phyloP scores from a whole-genome alignment of 2,329 filamentous ascomycete genomes.

The Neonectria hederae region DNA sequence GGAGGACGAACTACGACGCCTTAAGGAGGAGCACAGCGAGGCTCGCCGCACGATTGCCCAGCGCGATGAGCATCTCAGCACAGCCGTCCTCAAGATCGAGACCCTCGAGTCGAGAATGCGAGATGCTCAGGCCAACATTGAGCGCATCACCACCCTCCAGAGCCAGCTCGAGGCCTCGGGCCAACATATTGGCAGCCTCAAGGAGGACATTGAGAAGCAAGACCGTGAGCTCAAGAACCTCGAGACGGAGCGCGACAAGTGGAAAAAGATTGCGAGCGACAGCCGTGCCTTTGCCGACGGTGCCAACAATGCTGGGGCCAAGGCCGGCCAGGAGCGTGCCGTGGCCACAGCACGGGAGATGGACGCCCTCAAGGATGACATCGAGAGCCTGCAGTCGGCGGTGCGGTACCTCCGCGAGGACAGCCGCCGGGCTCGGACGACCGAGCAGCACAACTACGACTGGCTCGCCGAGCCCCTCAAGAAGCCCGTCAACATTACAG shows the following conservation, averaged over 20 bases:
- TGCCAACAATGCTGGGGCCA: slow-evolving; percentile 60
- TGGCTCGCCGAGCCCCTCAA: slow-evolving; percentile 71
- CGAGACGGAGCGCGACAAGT: slow-evolving; percentile 73
- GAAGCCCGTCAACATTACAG: slow-evolving; percentile 54
- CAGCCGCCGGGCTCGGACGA: slow-evolving; percentile 68
- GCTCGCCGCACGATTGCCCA: slow-evolving; percentile 76
- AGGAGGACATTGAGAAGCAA: slow-evolving; percentile 72
- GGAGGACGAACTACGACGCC: slow-evolving; percentile 82
- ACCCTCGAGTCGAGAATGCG: slow-evolving; percentile 88
- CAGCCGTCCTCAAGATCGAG: slow-evolving; percentile 90
- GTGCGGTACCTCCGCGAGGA: slow-evolving; percentile 75
- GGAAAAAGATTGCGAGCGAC: slow-evolving; percentile 76
- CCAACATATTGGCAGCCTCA: slow-evolving; percentile 61
- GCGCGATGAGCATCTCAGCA: slow-evolving; percentile 85
- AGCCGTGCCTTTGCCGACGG: slow-evolving; percentile 64
- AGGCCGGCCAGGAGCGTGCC: slow-evolving; percentile 71
- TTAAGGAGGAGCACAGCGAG: slow-evolving; percentile 84
- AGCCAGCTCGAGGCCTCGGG: slow-evolving; percentile 63
- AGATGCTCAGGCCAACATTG: slow-evolving; percentile 81
- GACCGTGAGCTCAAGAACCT: slow-evolving; percentile 72
- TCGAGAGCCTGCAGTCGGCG: slow-evolving; percentile 70
- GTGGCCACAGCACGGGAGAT: slow-evolving; percentile 78
- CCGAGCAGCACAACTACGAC: slow-evolving; percentile 64
- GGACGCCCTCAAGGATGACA: slow-evolving; percentile 75
- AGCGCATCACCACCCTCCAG: slow-evolving; percentile 73